Percentiles rank a stretch among this genome's conserved stretches.
Conservation (phyloP, 148 eudicot genomes). For the Rhododendron williamsianum region DNA sequence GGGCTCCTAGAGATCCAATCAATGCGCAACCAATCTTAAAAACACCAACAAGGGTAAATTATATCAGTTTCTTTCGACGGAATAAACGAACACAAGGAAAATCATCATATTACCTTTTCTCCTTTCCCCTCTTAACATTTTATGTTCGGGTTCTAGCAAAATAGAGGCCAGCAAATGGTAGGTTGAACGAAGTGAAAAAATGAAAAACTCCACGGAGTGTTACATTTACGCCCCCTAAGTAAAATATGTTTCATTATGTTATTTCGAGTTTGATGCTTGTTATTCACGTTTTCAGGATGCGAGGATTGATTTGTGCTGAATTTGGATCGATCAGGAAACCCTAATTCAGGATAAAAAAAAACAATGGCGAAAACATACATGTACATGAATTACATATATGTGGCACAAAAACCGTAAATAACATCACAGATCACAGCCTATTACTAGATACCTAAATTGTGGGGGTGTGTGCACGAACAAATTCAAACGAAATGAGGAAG, state of each 20-base stretch:
- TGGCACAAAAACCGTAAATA: background rate
- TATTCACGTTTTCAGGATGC: too few species aligned
- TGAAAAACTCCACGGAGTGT: background rate
- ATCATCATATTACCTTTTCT: background rate
- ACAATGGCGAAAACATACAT: background rate
- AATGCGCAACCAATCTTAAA: slow-evolving; percentile 73
- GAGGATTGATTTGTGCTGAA: background rate
- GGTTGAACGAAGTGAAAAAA: background rate
- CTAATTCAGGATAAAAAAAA: background rate
- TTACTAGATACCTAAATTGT: background rate
- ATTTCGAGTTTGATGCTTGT: too few species aligned
- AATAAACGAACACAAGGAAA: background rate
- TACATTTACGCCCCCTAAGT: too few species aligned
- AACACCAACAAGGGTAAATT: background rate
- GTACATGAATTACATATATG: background rate
- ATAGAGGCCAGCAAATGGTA: background rate
- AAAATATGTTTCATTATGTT: background rate
- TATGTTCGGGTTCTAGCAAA: background rate
- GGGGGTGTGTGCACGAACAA: background rate
- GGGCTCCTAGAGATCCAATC: slow-evolving; percentile 86
- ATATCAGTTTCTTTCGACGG: background rate
- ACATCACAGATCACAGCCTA: background rate
- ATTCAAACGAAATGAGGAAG: background rate
- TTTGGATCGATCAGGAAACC: background rate
- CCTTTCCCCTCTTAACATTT: background rate